These are phyloP conservation scores for Anisogramma anomala DNA, from an alignment of 2,329 filamentous ascomycete species.

Conservation along the genomic window DNA sequence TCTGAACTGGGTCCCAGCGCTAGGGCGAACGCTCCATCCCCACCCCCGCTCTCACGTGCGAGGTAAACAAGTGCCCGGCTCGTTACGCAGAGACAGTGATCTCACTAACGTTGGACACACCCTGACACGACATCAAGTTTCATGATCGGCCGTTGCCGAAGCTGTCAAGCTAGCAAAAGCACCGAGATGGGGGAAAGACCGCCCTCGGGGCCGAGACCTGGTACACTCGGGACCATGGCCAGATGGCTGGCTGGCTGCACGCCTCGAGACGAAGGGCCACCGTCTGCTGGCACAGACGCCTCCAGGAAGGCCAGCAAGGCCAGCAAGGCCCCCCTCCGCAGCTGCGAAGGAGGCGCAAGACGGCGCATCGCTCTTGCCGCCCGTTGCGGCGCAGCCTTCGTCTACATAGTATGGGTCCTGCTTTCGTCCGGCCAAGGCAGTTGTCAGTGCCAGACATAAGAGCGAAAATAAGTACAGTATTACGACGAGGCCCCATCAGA, in stretches of 20 bases:
- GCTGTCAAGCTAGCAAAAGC: slow-evolving; percentile 19
- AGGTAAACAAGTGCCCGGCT: slow-evolving; percentile 16
- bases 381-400: slow-evolving; percentile 4
- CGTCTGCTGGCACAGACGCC: slow-evolving; percentile 1
- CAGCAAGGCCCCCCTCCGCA: too few species aligned
- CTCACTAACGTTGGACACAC: slow-evolving; percentile 10
- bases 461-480: slow-evolving; percentile 10
- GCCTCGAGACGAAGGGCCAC: slow-evolving; percentile 5
- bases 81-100: slow-evolving; percentile 15
- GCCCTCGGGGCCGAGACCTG: slow-evolving; percentile 20
- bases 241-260: slow-evolving; percentile 1
- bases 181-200: slow-evolving; percentile 10
- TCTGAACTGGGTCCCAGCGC: slow-evolving; percentile 4
- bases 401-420: slow-evolving; percentile 5
- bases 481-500: slow-evolving; percentile 18
- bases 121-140: slow-evolving; percentile 14
- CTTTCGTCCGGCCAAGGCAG: slow-evolving; percentile 3
- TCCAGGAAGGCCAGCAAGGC: not conserved
- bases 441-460: slow-evolving; percentile 8
- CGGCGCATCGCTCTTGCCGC: not conserved
- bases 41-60: slow-evolving; percentile 17
- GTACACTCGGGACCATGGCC: slow-evolving; percentile 4
- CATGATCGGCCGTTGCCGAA: slow-evolving; percentile 22
- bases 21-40: slow-evolving; percentile 6
- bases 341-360: too few species aligned